Base-by-base conservation (phyloP, 371 early-diverging fungal genomes). In the Mortierella sp. region DNA sequence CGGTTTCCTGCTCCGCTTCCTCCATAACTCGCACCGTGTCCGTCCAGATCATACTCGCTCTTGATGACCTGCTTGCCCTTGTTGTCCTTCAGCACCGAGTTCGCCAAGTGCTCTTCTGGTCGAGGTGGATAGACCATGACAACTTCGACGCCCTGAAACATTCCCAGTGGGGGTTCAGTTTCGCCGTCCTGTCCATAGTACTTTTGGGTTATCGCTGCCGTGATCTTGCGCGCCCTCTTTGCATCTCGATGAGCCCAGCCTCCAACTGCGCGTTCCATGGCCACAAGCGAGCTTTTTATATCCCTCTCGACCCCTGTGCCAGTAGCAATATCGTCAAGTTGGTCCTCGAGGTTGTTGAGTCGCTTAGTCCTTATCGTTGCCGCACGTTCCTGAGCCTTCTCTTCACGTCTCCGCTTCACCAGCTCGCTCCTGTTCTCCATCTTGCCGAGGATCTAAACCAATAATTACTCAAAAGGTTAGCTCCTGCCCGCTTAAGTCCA, bases 121-220 rank as follows among this genome's bases (percentile, higher is more conserved):
- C 54, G 71, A 21, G 86, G 86, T 21, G 86, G 86, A 29, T 82
- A 82, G 49, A 86, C 78, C 12, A 86, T 46, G 38, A 79, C 70
- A 29, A 86, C 80, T 38, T 79, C 72, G 3, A 80, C 43, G 5
- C 86, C 86, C 49, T 82, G 82, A 48, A 86, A 86, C 82, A 86
- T 82, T 0, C 86, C 86, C 46, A 82, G 43, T 0, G 82, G 86
- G 6, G 80, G 82, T 2, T 56, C 79, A n/a, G 60, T 48, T 58
- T 82, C 86, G 8, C 80, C 82, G 3, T 82, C 82, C 2, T 60
- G 38, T 11, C 82, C 82, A 70, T 77, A 82, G 58, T 86, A 86
- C 56, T 70, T 73, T 27, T 78, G 82, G 27, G 82, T 82, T 73
- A 86, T 38, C n/a, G 16, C 51, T 0, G 77, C 75, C 8, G 80